phyloP scores from a whole-genome alignment of 176 grass and related monocot genomes.

The Guadua angustifolia region DNA sequence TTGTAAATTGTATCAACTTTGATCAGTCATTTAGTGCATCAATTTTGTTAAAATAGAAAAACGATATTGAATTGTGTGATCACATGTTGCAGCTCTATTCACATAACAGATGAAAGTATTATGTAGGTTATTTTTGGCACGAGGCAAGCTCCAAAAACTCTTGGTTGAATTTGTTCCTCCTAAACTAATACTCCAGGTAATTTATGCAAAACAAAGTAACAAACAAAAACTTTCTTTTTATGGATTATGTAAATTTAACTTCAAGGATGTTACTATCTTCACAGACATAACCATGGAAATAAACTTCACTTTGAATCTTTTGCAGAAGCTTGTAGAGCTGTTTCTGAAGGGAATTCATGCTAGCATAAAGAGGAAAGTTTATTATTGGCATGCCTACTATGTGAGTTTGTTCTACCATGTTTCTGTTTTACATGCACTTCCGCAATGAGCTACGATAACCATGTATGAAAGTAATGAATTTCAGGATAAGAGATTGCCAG shows the following conservation, averaged over 20 bases:
- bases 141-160: slow-evolving; percentile 75
- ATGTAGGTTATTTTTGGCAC: slow-evolving; percentile 60
- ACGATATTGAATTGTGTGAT: slow-evolving; percentile 22
- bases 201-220: background rate
- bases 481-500: slow-evolving; percentile 72
- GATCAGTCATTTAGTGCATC: background rate
- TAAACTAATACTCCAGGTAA: slow-evolving; percentile 71
- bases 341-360: slow-evolving; percentile 66
- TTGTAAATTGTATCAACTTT: background rate
- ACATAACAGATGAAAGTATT: slow-evolving; percentile 10
- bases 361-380: slow-evolving; percentile 57
- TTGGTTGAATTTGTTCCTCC: slow-evolving; percentile 73
- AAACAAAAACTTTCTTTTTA: background rate
- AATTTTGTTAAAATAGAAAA: slow-evolving; percentile 16
- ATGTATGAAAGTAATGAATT: slow-evolving; percentile 13
- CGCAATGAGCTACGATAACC: slow-evolving; percentile 6
- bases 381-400: slow-evolving; percentile 77
- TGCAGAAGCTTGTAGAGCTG: slow-evolving; percentile 64
- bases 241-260: slow-evolving; percentile 25
- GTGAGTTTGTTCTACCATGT: slow-evolving; percentile 46
- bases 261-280: background rate
- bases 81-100: slow-evolving; percentile 23
- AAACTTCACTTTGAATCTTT: slow-evolving; percentile 29
- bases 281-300: background rate
- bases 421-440: background rate